Evolutionary conservation across 2,329 filamentous ascomycete genomes (phyloP).

Genomic region (Corynespora cassiicola): DNA sequence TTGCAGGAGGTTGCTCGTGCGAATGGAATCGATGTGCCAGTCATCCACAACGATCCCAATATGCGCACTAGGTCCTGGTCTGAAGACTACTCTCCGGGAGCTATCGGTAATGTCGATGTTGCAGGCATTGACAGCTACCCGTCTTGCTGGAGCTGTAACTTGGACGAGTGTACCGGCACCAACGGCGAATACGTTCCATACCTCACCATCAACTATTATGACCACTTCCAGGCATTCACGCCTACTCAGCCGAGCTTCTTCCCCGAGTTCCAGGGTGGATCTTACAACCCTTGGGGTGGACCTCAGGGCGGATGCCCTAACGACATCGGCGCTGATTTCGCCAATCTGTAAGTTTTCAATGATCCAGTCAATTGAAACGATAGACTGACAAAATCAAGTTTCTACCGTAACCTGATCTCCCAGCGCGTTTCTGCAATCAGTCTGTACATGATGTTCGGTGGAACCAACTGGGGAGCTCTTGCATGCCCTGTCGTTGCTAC

Average conservation of each 20-base stretch:
- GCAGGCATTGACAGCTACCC: conserved; percentile 61
- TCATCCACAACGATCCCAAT: conserved; percentile 67
- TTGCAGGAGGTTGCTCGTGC: conserved; percentile 61
- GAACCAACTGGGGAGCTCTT: conserved; percentile 68
- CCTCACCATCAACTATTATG: conserved; percentile 55
- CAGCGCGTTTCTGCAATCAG: conserved; percentile 66
- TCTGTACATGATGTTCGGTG: conserved; percentile 70
- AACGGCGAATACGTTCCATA: conserved; percentile 67
- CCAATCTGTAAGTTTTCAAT: conserved; percentile 58
- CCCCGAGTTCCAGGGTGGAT: conserved; percentile 66
- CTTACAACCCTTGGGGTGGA: conserved; percentile 68
- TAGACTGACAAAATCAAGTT: conserved; percentile 34
- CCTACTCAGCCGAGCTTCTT: conserved; percentile 60
- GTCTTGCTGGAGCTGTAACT: conserved; percentile 68
- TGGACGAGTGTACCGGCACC: conserved; percentile 65
- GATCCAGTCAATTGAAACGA: not conserved
- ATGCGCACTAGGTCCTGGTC: conserved; percentile 66
- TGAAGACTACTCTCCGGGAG: conserved; percentile 61
- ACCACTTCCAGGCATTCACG: conserved; percentile 52
- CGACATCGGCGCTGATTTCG: conserved; percentile 65
- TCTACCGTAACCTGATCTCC: conserved; percentile 68
- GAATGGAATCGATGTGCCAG: conserved; percentile 64
- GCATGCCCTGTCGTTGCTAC: conserved; percentile 65
- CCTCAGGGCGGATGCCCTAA: conserved; percentile 62
- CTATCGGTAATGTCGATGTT: conserved; percentile 62